These are phyloP conservation scores for Colletotrichum tanaceti DNA, from an alignment of 2,329 filamentous ascomycete genomes.

Conservation along the genomic window DNA sequence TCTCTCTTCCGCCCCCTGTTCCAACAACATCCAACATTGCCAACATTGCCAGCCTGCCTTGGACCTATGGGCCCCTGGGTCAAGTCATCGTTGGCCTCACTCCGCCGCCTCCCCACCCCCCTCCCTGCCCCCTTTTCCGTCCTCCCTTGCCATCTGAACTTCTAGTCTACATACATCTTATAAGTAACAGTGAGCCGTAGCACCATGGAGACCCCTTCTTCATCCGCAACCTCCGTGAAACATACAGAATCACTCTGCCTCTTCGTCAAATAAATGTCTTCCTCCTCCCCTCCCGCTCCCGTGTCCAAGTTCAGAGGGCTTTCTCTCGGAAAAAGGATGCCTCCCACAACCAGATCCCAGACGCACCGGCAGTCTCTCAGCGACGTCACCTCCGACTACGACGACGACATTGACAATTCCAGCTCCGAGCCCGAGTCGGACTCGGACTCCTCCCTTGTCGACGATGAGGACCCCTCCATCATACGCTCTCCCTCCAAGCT, in stretches of 20 bases:
- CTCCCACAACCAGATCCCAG: constrained; percentile 50
- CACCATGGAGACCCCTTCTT: constrained; percentile 31
- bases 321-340: constrained; percentile 54
- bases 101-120: constrained; percentile 32
- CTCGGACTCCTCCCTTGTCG: constrained; percentile 48
- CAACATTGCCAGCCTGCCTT: constrained; percentile 31
- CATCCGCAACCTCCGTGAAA: constrained; percentile 19
- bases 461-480: constrained; percentile 46
- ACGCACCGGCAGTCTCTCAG: constrained; percentile 46
- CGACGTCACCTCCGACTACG: constrained; percentile 39
- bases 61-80: constrained; percentile 18
- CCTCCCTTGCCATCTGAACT: constrained; percentile 16
- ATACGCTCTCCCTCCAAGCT: constrained; percentile 55
- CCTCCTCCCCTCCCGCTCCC: constrained; percentile 50
- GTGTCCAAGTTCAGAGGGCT: constrained; percentile 54
- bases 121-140: constrained; percentile 22
- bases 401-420: constrained; percentile 42
- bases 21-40: constrained; percentile 29
- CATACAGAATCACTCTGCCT: constrained; percentile 28
- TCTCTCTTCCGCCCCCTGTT: constrained; percentile 11
- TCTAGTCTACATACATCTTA: constrained; percentile 2
- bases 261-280: constrained; percentile 27
- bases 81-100: constrained; percentile 35
- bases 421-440: constrained; percentile 31
- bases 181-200: constrained; percentile 31